phyloP scores from a whole-genome alignment of 225 moss, liverwort and hornwort genomes.

The Pseudisothecium myosuroides region DNA sequence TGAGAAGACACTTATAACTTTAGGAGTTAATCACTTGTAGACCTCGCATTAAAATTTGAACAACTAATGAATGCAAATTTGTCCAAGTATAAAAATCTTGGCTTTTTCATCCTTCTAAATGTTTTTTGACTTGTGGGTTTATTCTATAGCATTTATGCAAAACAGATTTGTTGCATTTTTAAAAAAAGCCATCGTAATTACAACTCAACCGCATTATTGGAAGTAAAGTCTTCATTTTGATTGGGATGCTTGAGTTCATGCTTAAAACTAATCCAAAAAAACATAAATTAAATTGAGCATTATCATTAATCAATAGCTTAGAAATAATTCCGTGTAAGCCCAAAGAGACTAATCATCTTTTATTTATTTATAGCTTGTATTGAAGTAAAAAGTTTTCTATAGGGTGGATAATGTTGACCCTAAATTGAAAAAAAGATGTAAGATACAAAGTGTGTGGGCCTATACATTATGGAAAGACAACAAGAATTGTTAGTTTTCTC shows the following conservation, averaged over 20 bases:
- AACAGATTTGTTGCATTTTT: neutral
- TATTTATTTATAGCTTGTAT: neutral
- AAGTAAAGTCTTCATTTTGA: neutral
- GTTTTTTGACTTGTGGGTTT: rapidly evolving
- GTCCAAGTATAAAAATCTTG: neutral
- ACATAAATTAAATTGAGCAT: neutral
- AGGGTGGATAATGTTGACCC: too few species aligned
- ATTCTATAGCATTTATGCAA: neutral
- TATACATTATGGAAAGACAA: neutral
- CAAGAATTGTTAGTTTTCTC: too few species aligned
- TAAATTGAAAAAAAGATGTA: neutral
- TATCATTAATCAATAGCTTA: neutral
- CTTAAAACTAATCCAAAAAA: neutral
- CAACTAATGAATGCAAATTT: neutral
- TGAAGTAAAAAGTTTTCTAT: neutral
- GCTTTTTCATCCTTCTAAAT: neutral
- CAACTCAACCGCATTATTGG: too few species aligned
- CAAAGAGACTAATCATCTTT: rapidly evolving
- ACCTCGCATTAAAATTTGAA: neutral
- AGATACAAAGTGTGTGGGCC: neutral
- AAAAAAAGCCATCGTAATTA: neutral
- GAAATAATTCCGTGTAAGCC: neutral
- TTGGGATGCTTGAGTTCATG: neutral
- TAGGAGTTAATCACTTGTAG: neutral
- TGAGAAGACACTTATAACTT: rapidly evolving